Evolutionary conservation across 2,329 filamentous ascomycete species (phyloP), one percentile per base, ranked within the genome.

Genomic region (Aspergillus brunneoviolaceus): DNA sequence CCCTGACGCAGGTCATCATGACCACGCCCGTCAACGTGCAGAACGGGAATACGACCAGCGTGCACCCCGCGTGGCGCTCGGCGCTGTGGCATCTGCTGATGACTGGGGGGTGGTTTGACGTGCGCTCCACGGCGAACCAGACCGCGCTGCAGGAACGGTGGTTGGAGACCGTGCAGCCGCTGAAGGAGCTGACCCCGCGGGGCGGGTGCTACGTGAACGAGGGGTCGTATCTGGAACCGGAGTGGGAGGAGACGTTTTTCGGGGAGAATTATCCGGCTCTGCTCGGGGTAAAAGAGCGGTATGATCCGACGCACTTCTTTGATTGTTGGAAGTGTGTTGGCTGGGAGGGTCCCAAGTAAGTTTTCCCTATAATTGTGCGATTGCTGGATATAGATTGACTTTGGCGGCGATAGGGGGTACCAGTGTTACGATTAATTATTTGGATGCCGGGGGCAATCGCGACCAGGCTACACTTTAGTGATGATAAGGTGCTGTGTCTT

Each of bases 81-180:
- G 53, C 53, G 11, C 53, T 55, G 16, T 55, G 53, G 53, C 53
- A 55, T 29, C 27, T 47, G 16, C 27, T 55, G 23, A 31, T 48
- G 27, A n/a, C 48, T 1, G 53, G 53, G 27, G 53, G 42, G 1
- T 55, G 53, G 53, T 14, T 49, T 2, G 47, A 55, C 23, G 21
- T 27, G 16, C 48, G 21, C 21, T 21, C 21, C 2, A 11, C 19
- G 4, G 48, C 21, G 21, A 27, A 14, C 21, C 48, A 21, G n/a
- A 21, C 12, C 21, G 25, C 21, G 12, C 21, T 27, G 1, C 12
- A 12, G 25, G 48, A 49, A 14, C 11, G n/a, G 48, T 49, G 21
- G 12, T 2, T 49, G 5, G 21, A 25, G 2, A 49, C 25, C 21
- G 21, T 49, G 48, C n/a, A 23, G 21, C 48, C 48, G 48, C 48